Conservation (phyloP, 2,329 filamentous ascomycete species). For the Aureobasidium sp. region DNA sequence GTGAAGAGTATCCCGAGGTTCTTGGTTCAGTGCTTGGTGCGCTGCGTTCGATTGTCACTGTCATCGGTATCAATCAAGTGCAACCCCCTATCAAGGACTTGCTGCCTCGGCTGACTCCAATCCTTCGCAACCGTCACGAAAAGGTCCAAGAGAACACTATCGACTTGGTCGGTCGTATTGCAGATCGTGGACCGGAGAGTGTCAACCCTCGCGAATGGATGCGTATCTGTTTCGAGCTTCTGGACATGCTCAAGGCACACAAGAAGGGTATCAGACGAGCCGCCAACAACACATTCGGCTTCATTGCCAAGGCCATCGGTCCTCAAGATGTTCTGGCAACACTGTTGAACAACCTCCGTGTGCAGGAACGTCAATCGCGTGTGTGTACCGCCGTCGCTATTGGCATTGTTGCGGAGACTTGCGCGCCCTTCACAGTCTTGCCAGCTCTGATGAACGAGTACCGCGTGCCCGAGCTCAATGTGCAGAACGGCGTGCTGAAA, state of each 20-base stretch:
- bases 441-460: slow-evolving; percentile 99
- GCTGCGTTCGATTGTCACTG: slow-evolving; percentile 90
- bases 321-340: slow-evolving; percentile 96
- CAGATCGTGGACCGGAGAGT: slow-evolving; percentile 90
- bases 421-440: slow-evolving; percentile 96
- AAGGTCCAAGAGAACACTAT: slow-evolving; percentile 99
- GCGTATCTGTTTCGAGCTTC: slow-evolving; percentile 97
- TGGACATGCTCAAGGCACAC: slow-evolving; percentile 99
- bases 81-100: slow-evolving; percentile 96
- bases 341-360: slow-evolving; percentile 88
- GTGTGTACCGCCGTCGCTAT: slow-evolving; percentile 98
- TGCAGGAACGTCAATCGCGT: slow-evolving; percentile 95
- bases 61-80: slow-evolving; percentile 97
- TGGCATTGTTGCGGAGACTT: slow-evolving; percentile 96
- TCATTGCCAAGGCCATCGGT: slow-evolving; percentile 98
- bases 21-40: slow-evolving; percentile 93
- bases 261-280: slow-evolving; percentile 98
- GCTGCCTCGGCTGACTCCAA: slow-evolving; percentile 90
- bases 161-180: slow-evolving; percentile 93
- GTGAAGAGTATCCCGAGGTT: slow-evolving; percentile 97
- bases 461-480: slow-evolving; percentile 93
- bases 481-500: slow-evolving; percentile 97
- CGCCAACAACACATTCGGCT: slow-evolving; percentile 98
- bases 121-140: slow-evolving; percentile 94
- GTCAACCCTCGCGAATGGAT: slow-evolving; percentile 99